phyloP scores from a whole-genome alignment of 2,329 filamentous ascomycete species.

The Aspergillus unguis region DNA sequence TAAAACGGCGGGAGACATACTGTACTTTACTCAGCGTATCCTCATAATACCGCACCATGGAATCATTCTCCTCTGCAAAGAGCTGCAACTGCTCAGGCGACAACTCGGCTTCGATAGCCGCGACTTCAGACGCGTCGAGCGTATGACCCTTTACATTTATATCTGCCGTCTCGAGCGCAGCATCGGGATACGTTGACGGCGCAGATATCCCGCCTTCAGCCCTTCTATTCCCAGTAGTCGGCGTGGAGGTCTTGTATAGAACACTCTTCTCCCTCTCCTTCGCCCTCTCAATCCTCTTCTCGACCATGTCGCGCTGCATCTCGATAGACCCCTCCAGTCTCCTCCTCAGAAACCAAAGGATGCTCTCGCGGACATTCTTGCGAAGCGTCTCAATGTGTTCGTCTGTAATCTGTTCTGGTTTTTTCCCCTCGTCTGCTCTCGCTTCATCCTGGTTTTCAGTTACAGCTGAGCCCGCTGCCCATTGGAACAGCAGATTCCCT shows the following conservation, averaged over 20 bases:
- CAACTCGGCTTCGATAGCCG: constrained; percentile 56
- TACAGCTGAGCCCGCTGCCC: constrained; percentile 53
- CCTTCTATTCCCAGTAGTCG: constrained; percentile 10
- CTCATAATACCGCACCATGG: constrained; percentile 90
- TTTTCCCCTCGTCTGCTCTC: constrained; percentile 42
- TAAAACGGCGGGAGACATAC: constrained; percentile 52
- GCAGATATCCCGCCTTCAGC: neutral
- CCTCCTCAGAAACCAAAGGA: constrained; percentile 77
- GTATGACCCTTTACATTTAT: neutral
- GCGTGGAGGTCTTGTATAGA: constrained; percentile 59
- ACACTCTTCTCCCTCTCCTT: constrained; percentile 87
- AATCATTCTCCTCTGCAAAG: constrained; percentile 89
- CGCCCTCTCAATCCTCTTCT: constrained; percentile 77
- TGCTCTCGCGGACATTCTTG: constrained; percentile 71
- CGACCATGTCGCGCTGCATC: constrained; percentile 88
- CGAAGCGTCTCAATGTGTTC: constrained; percentile 67
- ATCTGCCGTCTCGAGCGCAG: neutral
- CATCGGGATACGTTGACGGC: constrained; percentile 3
- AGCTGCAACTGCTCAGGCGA: constrained; percentile 84
- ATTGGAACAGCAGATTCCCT: constrained; percentile 56
- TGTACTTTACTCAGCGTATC: constrained; percentile 91
- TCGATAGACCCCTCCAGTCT: constrained; percentile 71
- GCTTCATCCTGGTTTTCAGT: constrained; percentile 43
- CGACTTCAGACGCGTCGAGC: constrained; percentile 32
- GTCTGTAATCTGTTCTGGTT: constrained; percentile 64